Percentiles rank a stretch among this genome's conserved stretches.
These are phyloP conservation scores for Aspergillus costaricaensis DNA, from an alignment of 2,329 filamentous ascomycete genomes.

Conservation along the genomic window DNA sequence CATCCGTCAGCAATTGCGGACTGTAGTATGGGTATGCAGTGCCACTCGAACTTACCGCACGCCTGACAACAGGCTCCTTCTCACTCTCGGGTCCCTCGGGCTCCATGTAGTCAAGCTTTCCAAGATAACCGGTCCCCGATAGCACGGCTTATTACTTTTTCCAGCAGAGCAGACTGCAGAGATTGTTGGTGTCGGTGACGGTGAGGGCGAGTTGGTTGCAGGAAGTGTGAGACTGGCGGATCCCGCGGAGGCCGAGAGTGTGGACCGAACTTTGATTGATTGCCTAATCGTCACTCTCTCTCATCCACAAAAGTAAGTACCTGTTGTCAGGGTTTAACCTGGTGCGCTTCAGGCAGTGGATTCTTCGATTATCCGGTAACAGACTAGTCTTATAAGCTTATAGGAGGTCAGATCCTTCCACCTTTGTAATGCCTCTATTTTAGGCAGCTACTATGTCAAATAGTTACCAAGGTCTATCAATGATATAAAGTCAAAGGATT, in stretches of 20 bases:
- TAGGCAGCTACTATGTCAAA: no score
- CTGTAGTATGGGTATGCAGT: not conserved
- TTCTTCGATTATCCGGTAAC: no score
- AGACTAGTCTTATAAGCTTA: no score
- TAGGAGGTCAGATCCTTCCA: no score
- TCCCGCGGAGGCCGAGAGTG: conserved; percentile 21
- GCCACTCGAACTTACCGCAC: conserved; percentile 33
- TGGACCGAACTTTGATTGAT: not conserved
- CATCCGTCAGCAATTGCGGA: conserved; percentile 9
- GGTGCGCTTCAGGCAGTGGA: no score
- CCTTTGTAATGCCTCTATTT: no score
- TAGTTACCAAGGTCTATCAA: no score
- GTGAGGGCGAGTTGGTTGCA: not conserved
- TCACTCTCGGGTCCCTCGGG: conserved; percentile 33
- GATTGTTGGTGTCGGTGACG: not conserved
- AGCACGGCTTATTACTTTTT: not conserved
- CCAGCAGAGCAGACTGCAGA: not conserved
- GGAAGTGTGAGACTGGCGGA: conserved; percentile 11
- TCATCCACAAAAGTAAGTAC: no score
- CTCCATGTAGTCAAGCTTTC: conserved; percentile 26
- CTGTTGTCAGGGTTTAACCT: no score
- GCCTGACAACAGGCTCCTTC: conserved; percentile 24
- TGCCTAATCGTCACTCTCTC: not conserved
- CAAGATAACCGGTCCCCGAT: not conserved
- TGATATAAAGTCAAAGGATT: no score